Conservation (phyloP, 495 filamentous ascomycete genomes). For the Neurospora tetraspora region DNA sequence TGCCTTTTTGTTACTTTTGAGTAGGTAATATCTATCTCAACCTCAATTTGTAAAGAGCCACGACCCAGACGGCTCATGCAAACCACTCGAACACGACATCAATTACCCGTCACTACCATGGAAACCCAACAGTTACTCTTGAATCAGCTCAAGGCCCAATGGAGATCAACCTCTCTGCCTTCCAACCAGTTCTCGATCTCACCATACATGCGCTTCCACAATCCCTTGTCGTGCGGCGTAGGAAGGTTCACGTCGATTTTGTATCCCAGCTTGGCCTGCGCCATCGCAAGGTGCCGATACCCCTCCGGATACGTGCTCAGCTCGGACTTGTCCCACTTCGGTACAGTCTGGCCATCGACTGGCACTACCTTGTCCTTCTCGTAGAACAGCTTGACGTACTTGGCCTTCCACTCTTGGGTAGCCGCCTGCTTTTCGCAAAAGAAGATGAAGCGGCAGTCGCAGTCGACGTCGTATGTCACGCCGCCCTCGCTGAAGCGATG, state of each 20-base stretch:
- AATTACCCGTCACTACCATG: background rate
- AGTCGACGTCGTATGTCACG: conserved; percentile 48
- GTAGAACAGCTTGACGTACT: conserved; percentile 55
- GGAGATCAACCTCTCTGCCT: conserved; percentile 22
- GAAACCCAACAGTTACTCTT: background rate
- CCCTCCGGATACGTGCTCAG: conserved; percentile 43
- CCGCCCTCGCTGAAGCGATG: conserved; percentile 44
- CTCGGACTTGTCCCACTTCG: conserved; percentile 36
- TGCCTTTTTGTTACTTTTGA: background rate
- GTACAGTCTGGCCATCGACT: conserved; percentile 42
- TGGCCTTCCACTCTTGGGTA: conserved; percentile 43
- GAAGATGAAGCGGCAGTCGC: conserved; percentile 55
- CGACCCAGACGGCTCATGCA: background rate
- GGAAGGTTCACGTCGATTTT: conserved; percentile 30
- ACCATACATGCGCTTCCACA: conserved; percentile 32
- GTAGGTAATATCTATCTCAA: background rate
- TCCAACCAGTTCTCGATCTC: conserved; percentile 38
- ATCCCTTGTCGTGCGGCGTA: conserved; percentile 19
- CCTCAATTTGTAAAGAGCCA: background rate
- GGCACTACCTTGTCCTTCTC: conserved; percentile 59
- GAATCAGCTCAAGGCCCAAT: conserved; percentile 8
- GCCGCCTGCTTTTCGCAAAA: conserved; percentile 41
- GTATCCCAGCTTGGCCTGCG: conserved; percentile 36
- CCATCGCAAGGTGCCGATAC: conserved; percentile 45
- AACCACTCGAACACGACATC: background rate